These are phyloP conservation scores for Dictyophora rubrovolvata DNA, from an alignment of 768 basidiomycete species.

Conservation along the genomic window DNA sequence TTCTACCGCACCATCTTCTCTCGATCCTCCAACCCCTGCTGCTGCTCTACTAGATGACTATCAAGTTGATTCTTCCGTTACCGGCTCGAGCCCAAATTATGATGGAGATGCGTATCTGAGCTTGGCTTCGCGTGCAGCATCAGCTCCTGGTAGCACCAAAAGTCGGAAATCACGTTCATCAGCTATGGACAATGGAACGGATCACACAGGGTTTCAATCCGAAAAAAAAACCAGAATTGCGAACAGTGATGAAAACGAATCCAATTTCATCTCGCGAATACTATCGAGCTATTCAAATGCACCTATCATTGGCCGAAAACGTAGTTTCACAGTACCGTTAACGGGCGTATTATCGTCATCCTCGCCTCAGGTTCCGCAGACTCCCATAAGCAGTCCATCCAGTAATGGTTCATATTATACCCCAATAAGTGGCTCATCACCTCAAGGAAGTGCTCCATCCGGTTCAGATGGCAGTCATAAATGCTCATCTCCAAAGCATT, in stretches of 20 bases:
- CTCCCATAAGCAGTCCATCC: background rate
- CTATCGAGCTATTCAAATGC: background rate
- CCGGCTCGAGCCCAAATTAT: background rate
- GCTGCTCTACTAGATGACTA: background rate
- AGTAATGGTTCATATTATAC: slow-evolving; percentile 6
- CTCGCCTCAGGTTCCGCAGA: background rate
- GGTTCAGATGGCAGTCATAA: background rate
- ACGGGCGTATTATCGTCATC: background rate
- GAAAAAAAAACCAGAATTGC: background rate
- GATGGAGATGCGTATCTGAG: slow-evolving; percentile 3
- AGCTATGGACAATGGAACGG: background rate
- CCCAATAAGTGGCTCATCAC: background rate
- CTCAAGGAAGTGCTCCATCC: background rate
- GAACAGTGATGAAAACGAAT: background rate
- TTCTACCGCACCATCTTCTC: slow-evolving; percentile 1
- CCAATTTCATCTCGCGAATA: slow-evolving; percentile 5
- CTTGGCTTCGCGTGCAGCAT: slow-evolving; percentile 12
- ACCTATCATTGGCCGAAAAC: background rate
- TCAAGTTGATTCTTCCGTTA: slow-evolving; percentile 9
- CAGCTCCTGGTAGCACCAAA: background rate
- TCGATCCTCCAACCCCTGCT: slow-evolving; percentile 1
- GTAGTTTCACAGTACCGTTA: background rate
- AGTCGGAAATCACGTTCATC: background rate
- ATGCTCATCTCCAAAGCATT: background rate
- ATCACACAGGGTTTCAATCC: background rate